Evolutionary conservation across 805 yeast species (phyloP).

Genomic region (Yarrowia sp.): DNA sequence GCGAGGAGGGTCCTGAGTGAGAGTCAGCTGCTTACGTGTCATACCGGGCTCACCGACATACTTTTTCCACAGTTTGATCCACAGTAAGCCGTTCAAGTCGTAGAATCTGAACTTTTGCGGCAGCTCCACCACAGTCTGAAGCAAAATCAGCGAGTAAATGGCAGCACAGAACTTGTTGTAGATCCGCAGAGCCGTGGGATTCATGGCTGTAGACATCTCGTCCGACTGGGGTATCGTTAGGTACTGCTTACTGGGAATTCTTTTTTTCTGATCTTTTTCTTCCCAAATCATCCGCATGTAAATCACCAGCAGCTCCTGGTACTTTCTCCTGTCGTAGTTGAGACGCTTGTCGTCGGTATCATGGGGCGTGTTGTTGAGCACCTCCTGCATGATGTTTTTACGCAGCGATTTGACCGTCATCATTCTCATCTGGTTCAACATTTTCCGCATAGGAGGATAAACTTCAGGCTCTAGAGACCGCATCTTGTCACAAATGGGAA

Average conservation of each 20-base stretch:
- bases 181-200: neutral
- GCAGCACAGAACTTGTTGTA: conserved; percentile 4
- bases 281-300: neutral
- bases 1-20: neutral
- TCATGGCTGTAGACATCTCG: neutral
- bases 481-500: neutral
- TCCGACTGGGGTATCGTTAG: neutral
- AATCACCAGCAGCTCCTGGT: neutral
- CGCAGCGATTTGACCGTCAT: neutral
- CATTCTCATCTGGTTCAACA: neutral
- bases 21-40: neutral
- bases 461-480: neutral
- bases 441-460: neutral
- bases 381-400: neutral
- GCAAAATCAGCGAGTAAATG: neutral
- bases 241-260: neutral
- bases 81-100: neutral
- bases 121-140: neutral
- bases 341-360: neutral
- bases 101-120: neutral
- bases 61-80: neutral
- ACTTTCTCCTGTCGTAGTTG: neutral
- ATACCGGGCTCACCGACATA: neutral
- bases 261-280: neutral
- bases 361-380: neutral